Conservation (phyloP, 108 stramenopile species). For the Asterionellopsis glacialis region DNA sequence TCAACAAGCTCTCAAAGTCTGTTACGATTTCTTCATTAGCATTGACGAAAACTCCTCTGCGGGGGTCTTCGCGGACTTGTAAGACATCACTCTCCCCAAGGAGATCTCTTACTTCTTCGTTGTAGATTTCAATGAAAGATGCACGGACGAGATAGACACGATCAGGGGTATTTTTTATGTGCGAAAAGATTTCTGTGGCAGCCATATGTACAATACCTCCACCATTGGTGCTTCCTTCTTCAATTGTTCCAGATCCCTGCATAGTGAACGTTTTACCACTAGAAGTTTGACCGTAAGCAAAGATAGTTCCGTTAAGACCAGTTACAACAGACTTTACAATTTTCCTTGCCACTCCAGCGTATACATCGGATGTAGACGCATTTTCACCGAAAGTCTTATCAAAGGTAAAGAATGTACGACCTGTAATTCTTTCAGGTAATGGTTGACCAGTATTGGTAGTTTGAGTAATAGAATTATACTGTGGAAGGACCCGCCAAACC, state of each 20-base stretch:
- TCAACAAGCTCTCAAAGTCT: constrained; percentile 70
- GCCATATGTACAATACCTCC: constrained; percentile 81
- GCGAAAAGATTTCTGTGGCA: constrained; percentile 71
- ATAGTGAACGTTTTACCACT: constrained; percentile 92
- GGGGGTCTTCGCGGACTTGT: constrained; percentile 90
- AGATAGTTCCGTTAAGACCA: constrained; percentile 97
- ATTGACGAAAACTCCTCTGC: constrained; percentile 94
- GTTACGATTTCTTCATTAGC: constrained; percentile 78
- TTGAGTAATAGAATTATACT: constrained; percentile 73
- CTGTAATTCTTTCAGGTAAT: constrained; percentile 53
- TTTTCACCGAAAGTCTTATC: constrained; percentile 89
- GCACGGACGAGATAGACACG: constrained; percentile 85
- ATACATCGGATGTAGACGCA: constrained; percentile 78
- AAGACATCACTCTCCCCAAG: constrained; percentile 49
- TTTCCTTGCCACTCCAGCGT: constrained; percentile 76
- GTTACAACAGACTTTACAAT: constrained; percentile 84
- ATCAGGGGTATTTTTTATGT: constrained; percentile 53
- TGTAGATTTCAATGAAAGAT: constrained; percentile 98
- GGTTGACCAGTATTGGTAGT: constrained; percentile 69
- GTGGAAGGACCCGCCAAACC: constrained; percentile 82
- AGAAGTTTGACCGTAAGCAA: constrained; percentile 93
- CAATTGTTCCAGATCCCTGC: constrained; percentile 78
- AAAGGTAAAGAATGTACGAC: constrained; percentile 87
- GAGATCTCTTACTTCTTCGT: constrained; percentile 97
- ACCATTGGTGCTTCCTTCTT: constrained; percentile 41